Evolutionary conservation across 2,329 filamentous ascomycete species (phyloP).

Genomic region (Lanzia echinophila): DNA sequence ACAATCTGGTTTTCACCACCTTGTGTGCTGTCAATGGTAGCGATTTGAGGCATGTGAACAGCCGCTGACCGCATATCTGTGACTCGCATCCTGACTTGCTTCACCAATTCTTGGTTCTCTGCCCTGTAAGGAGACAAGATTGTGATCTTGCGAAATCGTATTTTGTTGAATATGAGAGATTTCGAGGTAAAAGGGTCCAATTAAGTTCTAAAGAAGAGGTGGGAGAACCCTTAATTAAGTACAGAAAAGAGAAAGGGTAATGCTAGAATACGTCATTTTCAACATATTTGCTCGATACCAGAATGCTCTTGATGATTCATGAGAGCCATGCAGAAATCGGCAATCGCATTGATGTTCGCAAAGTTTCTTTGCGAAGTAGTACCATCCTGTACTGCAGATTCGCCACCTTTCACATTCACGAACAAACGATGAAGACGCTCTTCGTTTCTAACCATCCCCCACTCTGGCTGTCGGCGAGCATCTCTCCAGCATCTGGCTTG

Average conservation of each 20-base stretch:
- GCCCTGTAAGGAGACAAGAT: slow-evolving; percentile 12
- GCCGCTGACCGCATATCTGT: neutral
- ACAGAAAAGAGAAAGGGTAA: too few species aligned
- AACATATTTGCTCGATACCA: neutral
- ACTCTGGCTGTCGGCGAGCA: neutral
- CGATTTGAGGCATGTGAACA: neutral
- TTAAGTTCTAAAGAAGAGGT: too few species aligned
- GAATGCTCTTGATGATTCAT: neutral
- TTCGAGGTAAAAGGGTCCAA: too few species aligned
- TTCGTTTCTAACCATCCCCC: neutral
- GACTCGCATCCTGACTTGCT: neutral
- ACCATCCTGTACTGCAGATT: neutral
- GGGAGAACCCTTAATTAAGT: too few species aligned
- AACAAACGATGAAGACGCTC: neutral
- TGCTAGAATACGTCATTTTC: too few species aligned
- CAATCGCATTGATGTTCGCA: slow-evolving; percentile 11
- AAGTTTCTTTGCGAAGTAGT: slow-evolving; percentile 10
- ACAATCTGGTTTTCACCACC: slow-evolving; percentile 10
- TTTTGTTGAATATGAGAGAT: too few species aligned
- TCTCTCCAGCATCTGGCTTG: neutral
- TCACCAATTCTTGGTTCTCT: neutral
- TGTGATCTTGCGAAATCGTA: slow-evolving; percentile 2
- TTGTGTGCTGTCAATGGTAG: slow-evolving; percentile 13
- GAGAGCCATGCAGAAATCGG: slow-evolving; percentile 1
- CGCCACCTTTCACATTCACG: neutral